Evolutionary conservation across 176 grass and related monocot genomes (phyloP).

Genomic region (Alloteropsis semialata): DNA sequence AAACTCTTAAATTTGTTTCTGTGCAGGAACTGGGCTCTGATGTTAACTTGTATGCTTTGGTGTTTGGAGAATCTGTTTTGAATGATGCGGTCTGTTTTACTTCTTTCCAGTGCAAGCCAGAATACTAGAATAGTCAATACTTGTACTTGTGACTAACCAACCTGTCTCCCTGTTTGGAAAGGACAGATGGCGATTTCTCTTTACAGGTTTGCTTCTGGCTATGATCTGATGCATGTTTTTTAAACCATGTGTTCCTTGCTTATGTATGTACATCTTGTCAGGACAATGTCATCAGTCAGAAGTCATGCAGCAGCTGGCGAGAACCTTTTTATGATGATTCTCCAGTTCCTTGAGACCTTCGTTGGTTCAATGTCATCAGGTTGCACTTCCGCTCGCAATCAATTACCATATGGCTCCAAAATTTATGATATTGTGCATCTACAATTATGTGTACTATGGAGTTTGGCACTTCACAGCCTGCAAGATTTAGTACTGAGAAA

Average conservation of each 20-base stretch:
- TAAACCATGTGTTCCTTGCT: conserved; percentile 22
- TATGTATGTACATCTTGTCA: conserved; percentile 42
- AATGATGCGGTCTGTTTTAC: conserved; percentile 90
- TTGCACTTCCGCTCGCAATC: conserved; percentile 37
- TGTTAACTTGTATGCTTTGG: conserved; percentile 95
- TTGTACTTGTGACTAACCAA: conserved; percentile 27
- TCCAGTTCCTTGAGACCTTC: conserved; percentile 98
- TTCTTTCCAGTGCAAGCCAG: conserved; percentile 27
- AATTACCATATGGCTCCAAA: background rate
- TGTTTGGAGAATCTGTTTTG: conserved; percentile 98
- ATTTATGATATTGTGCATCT: background rate
- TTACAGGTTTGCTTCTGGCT: conserved; percentile 75
- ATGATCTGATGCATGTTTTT: conserved; percentile 17
- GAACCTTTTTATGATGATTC: conserved; percentile 83
- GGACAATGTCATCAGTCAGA: conserved; percentile 99
- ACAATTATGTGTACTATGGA: background rate
- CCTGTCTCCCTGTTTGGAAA: conserved; percentile 41
- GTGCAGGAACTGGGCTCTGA: conserved; percentile 91
- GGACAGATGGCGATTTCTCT: conserved; percentile 99
- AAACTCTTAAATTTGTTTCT: conserved; percentile 33
- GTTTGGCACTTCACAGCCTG: background rate
- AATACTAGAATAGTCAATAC: background rate
- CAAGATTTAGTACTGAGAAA: background rate
- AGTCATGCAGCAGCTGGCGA: conserved; percentile 76
- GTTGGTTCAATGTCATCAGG: conserved; percentile 98